Evolutionary conservation across 2,329 filamentous ascomycete genomes (phyloP), one percentile per base, ranked within the genome.

Genomic region (Pestalotiopsis sp.): DNA sequence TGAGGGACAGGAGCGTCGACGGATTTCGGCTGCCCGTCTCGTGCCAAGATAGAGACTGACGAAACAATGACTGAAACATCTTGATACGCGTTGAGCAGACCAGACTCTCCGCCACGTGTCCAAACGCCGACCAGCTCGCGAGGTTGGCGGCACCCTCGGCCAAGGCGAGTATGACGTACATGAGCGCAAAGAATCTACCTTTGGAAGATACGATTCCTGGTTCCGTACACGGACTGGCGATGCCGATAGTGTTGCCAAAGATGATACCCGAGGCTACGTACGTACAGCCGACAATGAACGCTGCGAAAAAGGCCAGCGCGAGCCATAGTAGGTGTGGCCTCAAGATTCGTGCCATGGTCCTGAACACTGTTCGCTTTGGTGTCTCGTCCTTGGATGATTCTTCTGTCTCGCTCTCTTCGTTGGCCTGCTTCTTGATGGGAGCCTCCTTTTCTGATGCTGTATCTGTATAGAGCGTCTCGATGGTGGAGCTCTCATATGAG

Each of bases 101-200:
- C 0, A 90, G 79, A 45, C 86, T 85, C 75, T 90, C 88, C 0
- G 87, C 84, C 0, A 89, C 81, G 68, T 84, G 81, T 1, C 88
- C 88, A 70, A 90, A 90, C 2, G 81, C 79, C 1, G 84, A 82
- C 84, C 88, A 88, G 71, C 85, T 87, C 41, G 84, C 79, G 20
- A 89, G 76, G 71, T 90, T 89, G 66, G 87, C 88, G 27, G 89
- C 82, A 74, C 91, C 85, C 70, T 89, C 88, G 25, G 90, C 82
- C 45, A 86, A 82, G 1, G 87, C 89, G 3, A 91, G 81, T 72
- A 90, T 84, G 74, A 91, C 90, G 77, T 89, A 87, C 75, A 91
- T 82, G 4, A 88, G 81, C 0, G 86, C 86, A 49, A 86, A 89
- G 71, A 91, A 84, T 45, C 82, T 78, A 6, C 87, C 88, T 31